Evolutionary conservation across 2,329 filamentous ascomycete genomes (phyloP).

Genomic region (Penicillium sp.): DNA sequence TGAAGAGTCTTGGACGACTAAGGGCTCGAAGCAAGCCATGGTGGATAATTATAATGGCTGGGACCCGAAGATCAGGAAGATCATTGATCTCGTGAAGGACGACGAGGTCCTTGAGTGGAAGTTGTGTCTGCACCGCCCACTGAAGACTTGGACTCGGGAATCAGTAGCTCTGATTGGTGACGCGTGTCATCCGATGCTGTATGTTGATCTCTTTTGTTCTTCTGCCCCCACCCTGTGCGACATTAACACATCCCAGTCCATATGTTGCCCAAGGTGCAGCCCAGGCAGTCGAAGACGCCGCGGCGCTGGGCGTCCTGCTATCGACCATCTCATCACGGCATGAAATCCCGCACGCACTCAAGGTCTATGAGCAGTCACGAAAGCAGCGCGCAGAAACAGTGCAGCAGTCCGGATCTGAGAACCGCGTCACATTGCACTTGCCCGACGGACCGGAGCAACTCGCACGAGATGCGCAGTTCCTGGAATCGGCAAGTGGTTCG

Average conservation of each 20-base stretch:
- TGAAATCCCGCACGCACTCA: constrained; percentile 37
- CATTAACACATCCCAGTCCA: constrained; percentile 22
- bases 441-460: constrained; percentile 42
- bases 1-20: constrained; percentile 62
- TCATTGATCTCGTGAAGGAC: constrained; percentile 61
- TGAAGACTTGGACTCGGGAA: constrained; percentile 36
- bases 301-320: constrained; percentile 35
- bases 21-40: constrained; percentile 61
- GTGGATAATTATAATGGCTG: constrained; percentile 61
- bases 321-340: constrained; percentile 30
- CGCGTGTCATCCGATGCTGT: constrained; percentile 48
- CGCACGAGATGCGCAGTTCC: constrained; percentile 42
- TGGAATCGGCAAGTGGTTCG: constrained; percentile 23
- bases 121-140: constrained; percentile 33
- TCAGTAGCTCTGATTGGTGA: constrained; percentile 43
- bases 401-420: constrained; percentile 37
- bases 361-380: constrained; percentile 38
- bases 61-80: constrained; percentile 57
- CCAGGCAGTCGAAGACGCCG: constrained; percentile 47
- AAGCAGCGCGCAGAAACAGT: constrained; percentile 42
- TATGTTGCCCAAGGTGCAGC: constrained; percentile 48
- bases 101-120: constrained; percentile 44
- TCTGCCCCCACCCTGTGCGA: neutral
- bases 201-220: constrained; percentile 16
- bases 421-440: constrained; percentile 38